Evolutionary conservation across 2,329 filamentous ascomycete genomes (phyloP).

Genomic region (Lecanicillium sp.): DNA sequence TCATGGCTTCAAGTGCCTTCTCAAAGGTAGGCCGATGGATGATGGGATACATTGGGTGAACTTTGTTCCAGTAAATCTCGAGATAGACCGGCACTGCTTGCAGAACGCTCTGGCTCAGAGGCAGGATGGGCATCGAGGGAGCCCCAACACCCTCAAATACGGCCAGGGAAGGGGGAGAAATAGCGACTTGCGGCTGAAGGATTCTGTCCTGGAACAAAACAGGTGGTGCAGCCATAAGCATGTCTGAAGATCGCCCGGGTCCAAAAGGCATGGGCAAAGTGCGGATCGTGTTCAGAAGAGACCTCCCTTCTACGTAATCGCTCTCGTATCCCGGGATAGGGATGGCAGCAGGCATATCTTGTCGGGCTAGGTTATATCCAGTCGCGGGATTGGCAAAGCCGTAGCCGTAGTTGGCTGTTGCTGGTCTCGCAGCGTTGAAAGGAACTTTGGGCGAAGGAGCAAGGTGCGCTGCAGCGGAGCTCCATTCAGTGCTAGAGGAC

Average conservation of each 20-base stretch:
- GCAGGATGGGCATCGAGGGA: constrained; percentile 6
- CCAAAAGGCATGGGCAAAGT: constrained; percentile 43
- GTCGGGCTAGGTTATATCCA: neutral
- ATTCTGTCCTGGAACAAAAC: constrained; percentile 28
- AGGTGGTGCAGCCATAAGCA: constrained; percentile 41
- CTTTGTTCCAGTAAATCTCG: constrained; percentile 47
- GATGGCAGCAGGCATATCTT: constrained; percentile 13
- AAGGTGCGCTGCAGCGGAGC: neutral
- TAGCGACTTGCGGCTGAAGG: neutral
- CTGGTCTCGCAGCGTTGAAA: neutral
- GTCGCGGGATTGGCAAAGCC: neutral
- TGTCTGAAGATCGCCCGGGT: constrained; percentile 42
- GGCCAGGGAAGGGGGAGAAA: neutral
- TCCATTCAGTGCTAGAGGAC: constrained; percentile 29
- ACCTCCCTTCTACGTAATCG: constrained; percentile 29
- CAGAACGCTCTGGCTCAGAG: constrained; percentile 34
- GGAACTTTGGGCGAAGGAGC: neutral
- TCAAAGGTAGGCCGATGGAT: constrained; percentile 44
- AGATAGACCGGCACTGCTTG: constrained; percentile 45
- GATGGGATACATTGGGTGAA: constrained; percentile 43
- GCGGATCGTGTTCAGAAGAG: constrained; percentile 39
- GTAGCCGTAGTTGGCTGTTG: neutral
- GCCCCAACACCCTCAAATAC: neutral
- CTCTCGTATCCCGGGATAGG: constrained; percentile 30
- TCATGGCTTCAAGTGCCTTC: constrained; percentile 22